Evolutionary conservation across 2,329 filamentous ascomycete species (phyloP).

Genomic region (Scedosporium aurantiacum): DNA sequence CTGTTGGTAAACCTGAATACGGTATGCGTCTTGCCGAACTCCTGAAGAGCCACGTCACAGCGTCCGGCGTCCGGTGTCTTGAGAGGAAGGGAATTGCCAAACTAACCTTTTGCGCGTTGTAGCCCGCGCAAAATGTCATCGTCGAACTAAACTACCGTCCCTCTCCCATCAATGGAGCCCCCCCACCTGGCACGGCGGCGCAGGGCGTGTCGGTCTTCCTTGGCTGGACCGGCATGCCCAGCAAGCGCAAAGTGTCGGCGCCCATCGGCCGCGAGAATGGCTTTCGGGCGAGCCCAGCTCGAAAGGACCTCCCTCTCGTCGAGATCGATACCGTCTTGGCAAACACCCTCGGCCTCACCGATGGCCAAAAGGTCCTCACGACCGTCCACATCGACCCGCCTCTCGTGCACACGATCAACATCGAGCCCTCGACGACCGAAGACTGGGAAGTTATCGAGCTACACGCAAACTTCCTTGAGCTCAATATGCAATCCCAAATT

Average conservation of each 20-base stretch:
- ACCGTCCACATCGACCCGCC: constrained; percentile 81
- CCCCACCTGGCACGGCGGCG: constrained; percentile 33
- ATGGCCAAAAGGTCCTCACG: constrained; percentile 67
- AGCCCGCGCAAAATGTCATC: constrained; percentile 92
- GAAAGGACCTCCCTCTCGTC: constrained; percentile 64
- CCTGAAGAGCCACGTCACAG: not conserved
- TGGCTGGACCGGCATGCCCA: constrained; percentile 97
- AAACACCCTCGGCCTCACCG: constrained; percentile 60
- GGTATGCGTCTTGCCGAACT: constrained; percentile 38
- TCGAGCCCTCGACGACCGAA: constrained; percentile 86
- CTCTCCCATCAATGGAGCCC: constrained; percentile 22
- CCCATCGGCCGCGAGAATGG: constrained; percentile 59
- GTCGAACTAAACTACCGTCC: constrained; percentile 73
- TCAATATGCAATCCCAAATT: constrained; percentile 88
- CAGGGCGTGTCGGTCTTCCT: constrained; percentile 66
- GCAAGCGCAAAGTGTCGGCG: constrained; percentile 67
- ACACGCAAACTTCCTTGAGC: constrained; percentile 87
- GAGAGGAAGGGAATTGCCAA: not conserved
- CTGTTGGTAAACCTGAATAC: constrained; percentile 83
- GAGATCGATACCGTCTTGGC: constrained; percentile 85
- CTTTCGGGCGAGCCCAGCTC: constrained; percentile 38
- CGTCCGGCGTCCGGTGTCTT: not conserved
- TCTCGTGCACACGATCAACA: constrained; percentile 85
- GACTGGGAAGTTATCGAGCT: constrained; percentile 99
- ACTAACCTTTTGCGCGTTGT: constrained; percentile 13